Base-by-base conservation (phyloP, 164 flowering plant species). In the Berberis vulgaris region DNA sequence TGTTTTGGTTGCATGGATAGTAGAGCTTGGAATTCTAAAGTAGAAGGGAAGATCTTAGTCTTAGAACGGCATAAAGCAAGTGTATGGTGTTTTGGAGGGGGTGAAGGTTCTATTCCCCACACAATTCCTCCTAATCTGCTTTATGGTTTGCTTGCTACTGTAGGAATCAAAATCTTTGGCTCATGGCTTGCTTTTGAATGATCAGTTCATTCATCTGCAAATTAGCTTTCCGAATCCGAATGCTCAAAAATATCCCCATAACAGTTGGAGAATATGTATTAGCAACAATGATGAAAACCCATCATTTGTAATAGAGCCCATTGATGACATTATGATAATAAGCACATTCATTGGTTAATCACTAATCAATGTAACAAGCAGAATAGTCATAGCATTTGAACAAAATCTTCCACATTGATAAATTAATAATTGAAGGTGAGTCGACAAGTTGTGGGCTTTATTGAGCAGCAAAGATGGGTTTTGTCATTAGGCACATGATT, bases 21-120 rank as follows among this genome's bases (percentile, higher is more conserved):
- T 54, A 71, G 86, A 74, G 79, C 84, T 76, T 76, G 81, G 81
- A 81, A 78, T 75, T 81, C 85, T 71, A 79, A 82, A 82, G 78
- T 40, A 52, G 26, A 26, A 49, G 45, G 66, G 68, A 72, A 76
- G 81, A 81, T 26, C 26, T 26, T 26, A 26, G 26, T 75, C 82
- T 72, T 74, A 68, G 78, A 82, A 80, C 77, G 80, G 84, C 78
- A 79, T 77, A 85, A 85, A 85, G 86, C 81, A 72, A 74, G 79
- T 45, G 71, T 75, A 80, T 79, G 83, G 73, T 26, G 26, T 26
- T 26, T 26, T 26, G 26, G 26, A 26, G 26, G 26, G 26, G 26
- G 26, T 7, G 44, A 26, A 45, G 67, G 65, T 76, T 61, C 72
- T 64, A 66, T 63, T 66, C 74, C 68, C 43, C 62, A 57, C 56